These are phyloP conservation scores for Darksidea phi DNA, from an alignment of 495 filamentous ascomycete species.

Conservation along the genomic window DNA sequence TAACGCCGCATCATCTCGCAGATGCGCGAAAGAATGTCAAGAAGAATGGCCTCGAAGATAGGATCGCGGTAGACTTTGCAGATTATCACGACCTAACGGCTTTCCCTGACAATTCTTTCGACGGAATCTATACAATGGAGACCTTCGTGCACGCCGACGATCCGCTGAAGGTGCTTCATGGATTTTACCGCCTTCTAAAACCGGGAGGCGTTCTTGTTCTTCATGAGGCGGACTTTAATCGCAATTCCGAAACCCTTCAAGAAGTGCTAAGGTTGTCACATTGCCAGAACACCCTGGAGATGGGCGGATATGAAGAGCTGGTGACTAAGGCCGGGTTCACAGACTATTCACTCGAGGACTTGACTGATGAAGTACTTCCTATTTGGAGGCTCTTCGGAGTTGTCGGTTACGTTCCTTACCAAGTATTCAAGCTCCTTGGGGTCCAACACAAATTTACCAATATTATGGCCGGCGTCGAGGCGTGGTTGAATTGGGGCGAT, in stretches of 20 bases:
- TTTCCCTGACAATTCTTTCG: conserved; percentile 44
- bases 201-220: conserved; percentile 52
- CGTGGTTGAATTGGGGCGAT: conserved; percentile 37
- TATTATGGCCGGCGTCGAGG: conserved; percentile 48
- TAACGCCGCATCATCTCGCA: conserved; percentile 51
- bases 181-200: conserved; percentile 52
- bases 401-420: conserved; percentile 53
- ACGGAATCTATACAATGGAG: conserved; percentile 61
- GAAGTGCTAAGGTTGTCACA: conserved; percentile 30
- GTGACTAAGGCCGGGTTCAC: conserved; percentile 53
- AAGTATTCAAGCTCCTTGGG: conserved; percentile 50
- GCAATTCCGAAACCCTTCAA: conserved; percentile 26
- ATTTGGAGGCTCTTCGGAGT: conserved; percentile 55
- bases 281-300: conserved; percentile 37
- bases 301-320: conserved; percentile 42
- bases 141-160: conserved; percentile 59
- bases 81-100: conserved; percentile 57
- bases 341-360: conserved; percentile 50
- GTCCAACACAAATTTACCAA: conserved; percentile 52
- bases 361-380: conserved; percentile 52
- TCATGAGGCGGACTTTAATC: conserved; percentile 54
- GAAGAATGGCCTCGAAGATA: conserved; percentile 41
- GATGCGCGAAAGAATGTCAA: conserved; percentile 49
- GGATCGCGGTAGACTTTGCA: conserved; percentile 45
- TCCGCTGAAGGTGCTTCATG: conserved; percentile 46